Conservation (phyloP, 2,329 filamentous ascomycete species). For the Neofusicoccum cordaticola region DNA sequence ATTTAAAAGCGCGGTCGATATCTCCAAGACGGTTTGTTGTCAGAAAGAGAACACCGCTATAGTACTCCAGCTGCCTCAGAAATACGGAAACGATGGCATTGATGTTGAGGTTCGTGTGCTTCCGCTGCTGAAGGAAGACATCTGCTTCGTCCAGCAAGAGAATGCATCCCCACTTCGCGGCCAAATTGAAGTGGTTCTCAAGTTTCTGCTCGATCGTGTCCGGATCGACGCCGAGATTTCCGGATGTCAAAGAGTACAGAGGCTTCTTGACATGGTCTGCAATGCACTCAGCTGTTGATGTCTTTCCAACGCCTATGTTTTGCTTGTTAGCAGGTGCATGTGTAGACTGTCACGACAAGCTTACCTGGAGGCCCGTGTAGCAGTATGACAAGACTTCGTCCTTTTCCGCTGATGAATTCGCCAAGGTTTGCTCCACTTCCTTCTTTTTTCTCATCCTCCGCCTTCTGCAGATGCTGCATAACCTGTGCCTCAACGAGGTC, state of each 20-base stretch:
- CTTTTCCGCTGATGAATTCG: slow-evolving; percentile 30
- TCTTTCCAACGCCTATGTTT: slow-evolving; percentile 14
- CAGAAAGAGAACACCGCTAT: slow-evolving; percentile 31
- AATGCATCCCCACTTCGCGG: not conserved
- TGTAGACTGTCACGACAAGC: slow-evolving; percentile 9
- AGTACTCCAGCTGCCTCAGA: slow-evolving; percentile 13
- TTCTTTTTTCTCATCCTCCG: not conserved
- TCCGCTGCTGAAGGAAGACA: slow-evolving; percentile 8
- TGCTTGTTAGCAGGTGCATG: slow-evolving; percentile 14
- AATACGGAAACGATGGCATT: slow-evolving; percentile 13
- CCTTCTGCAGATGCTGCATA: not conserved
- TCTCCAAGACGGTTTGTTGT: slow-evolving; percentile 35
- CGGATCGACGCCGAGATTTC: not conserved
- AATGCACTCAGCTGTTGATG: slow-evolving; percentile 33
- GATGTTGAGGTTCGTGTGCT: not conserved
- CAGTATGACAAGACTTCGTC: slow-evolving; percentile 18
- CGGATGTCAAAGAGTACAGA: slow-evolving; percentile 25
- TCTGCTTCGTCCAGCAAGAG: slow-evolving; percentile 16
- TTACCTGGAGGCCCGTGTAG: slow-evolving; percentile 2
- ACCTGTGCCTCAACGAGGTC: not conserved
- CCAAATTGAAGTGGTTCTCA: not conserved
- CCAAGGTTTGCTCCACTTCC: not conserved
- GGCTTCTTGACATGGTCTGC: slow-evolving; percentile 29
- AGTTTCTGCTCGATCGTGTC: not conserved
- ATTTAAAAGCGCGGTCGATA: slow-evolving; percentile 23